Evolutionary conservation across 2,329 filamentous ascomycete species (phyloP).

Genomic region (Coniochaeta sp.): DNA sequence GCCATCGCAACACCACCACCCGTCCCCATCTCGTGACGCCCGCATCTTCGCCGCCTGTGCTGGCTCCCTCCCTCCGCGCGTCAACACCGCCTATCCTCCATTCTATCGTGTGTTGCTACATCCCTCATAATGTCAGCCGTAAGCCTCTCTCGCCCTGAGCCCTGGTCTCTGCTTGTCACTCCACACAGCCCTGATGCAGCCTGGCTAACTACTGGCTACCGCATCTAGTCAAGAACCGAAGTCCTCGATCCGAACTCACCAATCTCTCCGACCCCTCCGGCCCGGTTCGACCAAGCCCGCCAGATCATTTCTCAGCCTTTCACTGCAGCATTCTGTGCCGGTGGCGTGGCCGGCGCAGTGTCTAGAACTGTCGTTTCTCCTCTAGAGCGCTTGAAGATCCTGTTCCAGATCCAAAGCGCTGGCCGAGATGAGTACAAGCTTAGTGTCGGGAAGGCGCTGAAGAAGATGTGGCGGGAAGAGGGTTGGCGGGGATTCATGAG

Average conservation of each 20-base stretch:
- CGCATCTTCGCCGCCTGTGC: not conserved
- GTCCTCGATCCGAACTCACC: not conserved
- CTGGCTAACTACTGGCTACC: not conserved
- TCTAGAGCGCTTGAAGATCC: constrained; percentile 89
- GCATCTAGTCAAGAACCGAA: constrained; percentile 3
- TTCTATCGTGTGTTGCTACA: not conserved
- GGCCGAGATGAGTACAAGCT: constrained; percentile 90
- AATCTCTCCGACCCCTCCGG: constrained; percentile 13
- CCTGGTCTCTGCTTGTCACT: not conserved
- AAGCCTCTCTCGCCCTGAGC: not conserved
- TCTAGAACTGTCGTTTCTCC: constrained; percentile 95
- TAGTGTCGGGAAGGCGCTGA: constrained; percentile 79
- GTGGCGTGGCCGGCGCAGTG: constrained; percentile 91
- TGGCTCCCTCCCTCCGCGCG: not conserved
- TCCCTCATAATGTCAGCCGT: constrained; percentile 27
- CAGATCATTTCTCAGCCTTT: constrained; percentile 70
- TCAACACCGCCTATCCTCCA: not conserved
- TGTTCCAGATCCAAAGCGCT: constrained; percentile 92
- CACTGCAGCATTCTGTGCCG: constrained; percentile 85
- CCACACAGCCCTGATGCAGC: not conserved
- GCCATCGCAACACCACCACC: not conserved
- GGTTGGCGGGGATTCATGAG: constrained; percentile 97
- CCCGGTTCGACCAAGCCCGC: constrained; percentile 26
- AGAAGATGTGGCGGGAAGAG: constrained; percentile 95
- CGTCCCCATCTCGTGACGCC: not conserved